Evolutionary conservation across 2,329 filamentous ascomycete genomes (phyloP), one percentile per base, ranked within the genome.

Genomic region (Nemania abortiva): DNA sequence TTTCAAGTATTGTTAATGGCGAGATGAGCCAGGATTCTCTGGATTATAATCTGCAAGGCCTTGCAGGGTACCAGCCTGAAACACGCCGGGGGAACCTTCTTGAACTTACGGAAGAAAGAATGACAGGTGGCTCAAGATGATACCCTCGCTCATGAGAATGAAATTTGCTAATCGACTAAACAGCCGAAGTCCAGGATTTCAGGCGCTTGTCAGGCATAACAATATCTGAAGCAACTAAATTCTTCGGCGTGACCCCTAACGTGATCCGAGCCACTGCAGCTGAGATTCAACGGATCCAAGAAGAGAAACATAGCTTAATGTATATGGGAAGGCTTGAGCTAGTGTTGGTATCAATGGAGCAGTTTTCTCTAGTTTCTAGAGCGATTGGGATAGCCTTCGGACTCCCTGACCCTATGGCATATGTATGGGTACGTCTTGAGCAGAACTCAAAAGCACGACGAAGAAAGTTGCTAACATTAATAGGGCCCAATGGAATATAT

Each of bases 401-500:
- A 37, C 47, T 70, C 0, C 74, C 74, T 5, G 68, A 76, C 13
- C 65, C 75, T 5, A 67, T 82, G 24, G 76, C 75, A 6, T 82
- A 82, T 52, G 65, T 79, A 18, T 80, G 77, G 78, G 72, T 73
- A 57, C 22, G 70, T 70, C 10, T 4, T 57, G 9, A 18, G 22
- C 22, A 15, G 27, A 45, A 39, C 6, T 53, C n/a, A 22, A 54
- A 42, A 9, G 31, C 4, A 34, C 1, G 15, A 2, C 6, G 2
- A 11, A 5, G 27, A 4, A 55, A 22, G 7, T 11, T 66, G 13
- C 56, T 66, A 47, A 66, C 39, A 42, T 20, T 10, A 58, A 50
- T 20, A 76, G 74, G 78, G 81, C 1, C 81, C 81, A 0, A 75
- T 82, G 62, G 81, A 82, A 61, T 78, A 81, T 42, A 70, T 81